Base-by-base conservation (phyloP, 2,329 filamentous ascomycete genomes). In the Emergomyces orientalis region DNA sequence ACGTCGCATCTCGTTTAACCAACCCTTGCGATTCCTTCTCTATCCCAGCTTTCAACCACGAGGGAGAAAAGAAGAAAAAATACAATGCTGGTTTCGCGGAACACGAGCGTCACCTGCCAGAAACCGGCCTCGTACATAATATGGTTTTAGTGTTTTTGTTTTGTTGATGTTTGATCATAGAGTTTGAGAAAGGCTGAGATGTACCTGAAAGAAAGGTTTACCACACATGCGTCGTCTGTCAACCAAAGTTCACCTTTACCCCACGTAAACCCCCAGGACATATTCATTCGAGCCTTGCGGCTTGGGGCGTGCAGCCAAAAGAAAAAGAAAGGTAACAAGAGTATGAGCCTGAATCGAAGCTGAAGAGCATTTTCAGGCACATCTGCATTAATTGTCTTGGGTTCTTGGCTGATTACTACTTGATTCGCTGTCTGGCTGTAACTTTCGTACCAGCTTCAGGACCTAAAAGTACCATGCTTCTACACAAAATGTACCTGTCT, bases 331-430 rank as follows among this genome's bases (percentile, higher is more conserved):
- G 4, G 11, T 17, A 8, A n/a, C 2, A 27, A 17, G 17, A 6
- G 11, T 9, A 13, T n/a, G 41, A 47, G 57, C 57, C 57, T 59
- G 57, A 59, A 59, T 47, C 57, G 19, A 41, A 45, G 57, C 41
- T 59, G 57, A 25, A 34, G 34, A 43, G 45, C n/a, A 30, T 37
- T 58, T 43, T 43, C 55, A 58, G 55, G 55, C 37, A 58, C 37
- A 22, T 43, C 22, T 58, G 55, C 55, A 45, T 45, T 30, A 27
- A 39, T 17, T 41, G 6, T 3, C 55, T 17, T 58, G 11, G 22
- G 11, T 34, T n/a, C 11, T 56, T 51, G 27, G 27, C 34, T 56
- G 25, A 37, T 37, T 37, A 22, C 7, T 43, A 19, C 9, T n/a
- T 57, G 55, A 57, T 39, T 57, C 22, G 32, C 34, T 27, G 1